phyloP scores from a whole-genome alignment of 768 basidiomycete species.

The Russula brevipes region DNA sequence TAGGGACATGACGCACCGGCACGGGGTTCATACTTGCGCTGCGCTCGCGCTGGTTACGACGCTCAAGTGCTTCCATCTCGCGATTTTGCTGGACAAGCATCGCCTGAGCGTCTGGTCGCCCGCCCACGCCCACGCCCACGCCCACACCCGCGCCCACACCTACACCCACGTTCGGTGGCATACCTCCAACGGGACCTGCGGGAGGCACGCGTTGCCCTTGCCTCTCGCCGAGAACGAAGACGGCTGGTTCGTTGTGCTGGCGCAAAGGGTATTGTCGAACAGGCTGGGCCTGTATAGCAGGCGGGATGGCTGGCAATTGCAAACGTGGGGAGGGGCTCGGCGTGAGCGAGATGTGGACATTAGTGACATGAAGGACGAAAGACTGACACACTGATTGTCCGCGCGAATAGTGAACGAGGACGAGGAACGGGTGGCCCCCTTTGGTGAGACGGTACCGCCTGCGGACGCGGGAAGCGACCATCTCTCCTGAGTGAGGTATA shows the following conservation, averaged over 20 bases:
- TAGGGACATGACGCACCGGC: constrained; percentile 3
- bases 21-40: constrained; percentile 31
- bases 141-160: neutral
- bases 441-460: constrained; percentile 67
- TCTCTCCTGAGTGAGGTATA: constrained; percentile 58
- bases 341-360: neutral
- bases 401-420: constrained; percentile 71
- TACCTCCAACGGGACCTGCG: constrained; percentile 3
- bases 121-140: constrained; percentile 13
- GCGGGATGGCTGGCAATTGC: constrained; percentile 48
- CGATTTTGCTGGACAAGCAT: constrained; percentile 70
- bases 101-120: constrained; percentile 43
- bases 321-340: neutral
- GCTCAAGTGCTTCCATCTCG: constrained; percentile 67
- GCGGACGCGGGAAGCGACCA: constrained; percentile 60
- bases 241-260: constrained; percentile 55
- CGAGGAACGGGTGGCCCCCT: constrained; percentile 68
- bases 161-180: constrained; percentile 13
- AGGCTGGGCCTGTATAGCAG: constrained; percentile 53
- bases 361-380: neutral
- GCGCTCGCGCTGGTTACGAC: constrained; percentile 38
- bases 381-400: constrained; percentile 58
- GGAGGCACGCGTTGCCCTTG: constrained; percentile 56
- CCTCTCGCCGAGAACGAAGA: constrained; percentile 70
- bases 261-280: constrained; percentile 70